phyloP scores from a whole-genome alignment of 2,329 filamentous ascomycete genomes.

The Alternaria sp. region DNA sequence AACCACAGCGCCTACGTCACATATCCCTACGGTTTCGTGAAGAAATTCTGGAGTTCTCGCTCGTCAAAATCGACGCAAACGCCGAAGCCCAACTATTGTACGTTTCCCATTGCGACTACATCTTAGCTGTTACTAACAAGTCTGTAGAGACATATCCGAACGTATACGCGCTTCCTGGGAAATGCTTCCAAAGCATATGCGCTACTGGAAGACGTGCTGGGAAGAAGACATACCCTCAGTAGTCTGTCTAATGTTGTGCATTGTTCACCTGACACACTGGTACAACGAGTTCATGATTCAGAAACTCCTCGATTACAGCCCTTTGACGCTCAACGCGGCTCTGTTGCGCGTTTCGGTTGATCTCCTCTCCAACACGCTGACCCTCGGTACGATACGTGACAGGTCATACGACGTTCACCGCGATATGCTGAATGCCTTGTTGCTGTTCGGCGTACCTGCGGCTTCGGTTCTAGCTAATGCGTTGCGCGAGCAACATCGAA shows the following conservation, averaged over 20 bases:
- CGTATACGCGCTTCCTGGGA: constrained; percentile 41
- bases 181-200: constrained; percentile 37
- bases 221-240: constrained; percentile 32
- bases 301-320: constrained; percentile 39
- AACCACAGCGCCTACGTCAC: constrained; percentile 29
- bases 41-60: constrained; percentile 44
- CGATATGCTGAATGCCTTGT: constrained; percentile 39
- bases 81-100: constrained; percentile 34
- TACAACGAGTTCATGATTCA: constrained; percentile 50
- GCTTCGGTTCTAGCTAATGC: constrained; percentile 42
- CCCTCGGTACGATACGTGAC: constrained; percentile 40
- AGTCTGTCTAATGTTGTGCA: constrained; percentile 46
- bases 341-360: constrained; percentile 39
- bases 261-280: constrained; percentile 43
- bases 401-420: constrained; percentile 43
- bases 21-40: constrained; percentile 39
- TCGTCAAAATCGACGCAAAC: constrained; percentile 30
- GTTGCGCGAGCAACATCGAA: constrained; percentile 39
- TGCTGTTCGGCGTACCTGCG: constrained; percentile 42
- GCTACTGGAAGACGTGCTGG: constrained; percentile 43
- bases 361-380: constrained; percentile 38
- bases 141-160: constrained; percentile 36
- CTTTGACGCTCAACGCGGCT: constrained; percentile 33
- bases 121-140: background rate
- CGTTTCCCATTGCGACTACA: background rate